A percentile compares a stretch with the other conserved stretches of the same genome.
Conservation (phyloP, 192 early-diverging fungal species). For the Entophlyctis luteolus region DNA sequence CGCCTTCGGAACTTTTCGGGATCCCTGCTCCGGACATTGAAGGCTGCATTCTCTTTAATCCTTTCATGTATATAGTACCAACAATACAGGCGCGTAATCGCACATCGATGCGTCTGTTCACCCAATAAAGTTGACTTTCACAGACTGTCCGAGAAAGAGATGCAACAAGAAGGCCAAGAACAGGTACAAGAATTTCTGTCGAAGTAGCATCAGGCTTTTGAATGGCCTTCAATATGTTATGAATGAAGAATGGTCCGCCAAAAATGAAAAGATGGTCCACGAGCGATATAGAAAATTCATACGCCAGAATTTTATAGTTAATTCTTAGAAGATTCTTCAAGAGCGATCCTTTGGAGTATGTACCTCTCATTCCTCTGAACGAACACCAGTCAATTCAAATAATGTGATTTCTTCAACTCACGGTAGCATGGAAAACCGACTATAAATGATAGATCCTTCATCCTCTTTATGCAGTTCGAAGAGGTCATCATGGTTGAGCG, state of each 20-base stretch:
- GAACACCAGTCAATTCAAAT: neutral
- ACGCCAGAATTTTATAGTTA: slow-evolving; percentile 8
- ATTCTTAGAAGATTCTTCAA: neutral
- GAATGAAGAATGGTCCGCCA: slow-evolving; percentile 17
- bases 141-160: slow-evolving; percentile 15
- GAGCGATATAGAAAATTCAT: slow-evolving; percentile 19
- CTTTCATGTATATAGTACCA: slow-evolving; percentile 15
- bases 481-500: slow-evolving; percentile 37
- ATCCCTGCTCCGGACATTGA: neutral
- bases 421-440: neutral
- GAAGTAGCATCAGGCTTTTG: neutral
- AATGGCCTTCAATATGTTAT: slow-evolving; percentile 15
- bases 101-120: slow-evolving; percentile 22
- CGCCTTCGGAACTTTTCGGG: neutral
- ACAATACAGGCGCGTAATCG: slow-evolving; percentile 11
- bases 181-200: slow-evolving; percentile 17
- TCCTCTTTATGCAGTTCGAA: slow-evolving; percentile 40
- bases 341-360: slow-evolving; percentile 1
- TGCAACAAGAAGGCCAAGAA: slow-evolving; percentile 11
- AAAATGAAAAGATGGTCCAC: slow-evolving; percentile 27
- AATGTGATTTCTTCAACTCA: neutral
- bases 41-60: slow-evolving; percentile 9
- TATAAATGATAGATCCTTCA: neutral
- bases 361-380: neutral
- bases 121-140: slow-evolving; percentile 28